phyloP scores from a whole-genome alignment of 495 filamentous ascomycete species.

The Hypoxylon intermedium region DNA sequence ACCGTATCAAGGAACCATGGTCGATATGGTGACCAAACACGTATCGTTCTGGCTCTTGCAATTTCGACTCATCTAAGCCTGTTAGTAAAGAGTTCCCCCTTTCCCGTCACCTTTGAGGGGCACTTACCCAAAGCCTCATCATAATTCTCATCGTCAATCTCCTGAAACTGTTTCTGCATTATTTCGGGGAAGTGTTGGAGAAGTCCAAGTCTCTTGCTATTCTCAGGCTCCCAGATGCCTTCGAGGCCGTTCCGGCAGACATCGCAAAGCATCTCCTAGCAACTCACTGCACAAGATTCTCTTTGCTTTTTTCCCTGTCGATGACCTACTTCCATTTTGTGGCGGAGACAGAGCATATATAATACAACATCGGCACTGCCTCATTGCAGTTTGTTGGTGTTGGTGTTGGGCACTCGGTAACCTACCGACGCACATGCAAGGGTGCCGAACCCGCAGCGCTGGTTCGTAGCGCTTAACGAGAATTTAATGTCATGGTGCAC shows the following conservation, averaged over 20 bases:
- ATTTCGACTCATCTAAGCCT: conserved; percentile 3
- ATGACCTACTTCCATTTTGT: no score
- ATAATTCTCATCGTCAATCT: conserved; percentile 6
- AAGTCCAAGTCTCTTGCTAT: conserved; percentile 25
- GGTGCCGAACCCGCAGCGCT: conserved; percentile 8
- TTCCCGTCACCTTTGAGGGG: no score
- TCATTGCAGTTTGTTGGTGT: no score
- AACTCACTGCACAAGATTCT: not conserved
- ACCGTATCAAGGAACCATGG: conserved; percentile 22
- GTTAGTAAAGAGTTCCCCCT: not conserved
- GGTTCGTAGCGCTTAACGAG: conserved; percentile 4
- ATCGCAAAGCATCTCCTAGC: conserved; percentile 32
- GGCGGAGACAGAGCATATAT: no score
- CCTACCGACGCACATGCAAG: conserved; percentile 11
- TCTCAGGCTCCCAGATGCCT: conserved; percentile 31
- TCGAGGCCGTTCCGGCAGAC: conserved; percentile 36
- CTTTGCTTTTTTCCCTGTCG: no score
- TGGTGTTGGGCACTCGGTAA: no score
- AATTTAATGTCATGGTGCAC: no score
- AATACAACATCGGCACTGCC: no score
- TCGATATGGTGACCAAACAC: conserved; percentile 32
- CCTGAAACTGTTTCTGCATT: not conserved
- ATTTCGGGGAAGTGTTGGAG: conserved; percentile 26
- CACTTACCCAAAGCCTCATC: conserved; percentile 9
- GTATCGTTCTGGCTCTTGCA: conserved; percentile 26